phyloP scores from a whole-genome alignment of 108 stramenopile genomes.

The Aurantiochytrium sp. region DNA sequence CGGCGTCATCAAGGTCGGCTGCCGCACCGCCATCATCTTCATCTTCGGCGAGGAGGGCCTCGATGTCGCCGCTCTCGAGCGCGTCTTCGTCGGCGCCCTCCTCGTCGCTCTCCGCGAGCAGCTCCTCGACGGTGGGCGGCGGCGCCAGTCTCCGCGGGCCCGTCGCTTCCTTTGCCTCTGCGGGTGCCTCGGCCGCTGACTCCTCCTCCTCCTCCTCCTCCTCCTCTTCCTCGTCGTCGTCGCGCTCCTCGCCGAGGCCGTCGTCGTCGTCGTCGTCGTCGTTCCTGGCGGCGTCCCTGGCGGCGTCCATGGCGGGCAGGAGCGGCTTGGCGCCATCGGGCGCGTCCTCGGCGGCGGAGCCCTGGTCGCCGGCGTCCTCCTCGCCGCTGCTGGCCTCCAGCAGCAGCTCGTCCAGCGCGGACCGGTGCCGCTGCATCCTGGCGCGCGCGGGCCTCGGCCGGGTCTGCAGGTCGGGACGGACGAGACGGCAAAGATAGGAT shows the following conservation, averaged over 20 bases:
- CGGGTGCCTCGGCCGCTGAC: neutral
- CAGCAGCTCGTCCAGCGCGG: neutral
- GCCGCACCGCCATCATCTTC: neutral
- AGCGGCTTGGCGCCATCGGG: neutral
- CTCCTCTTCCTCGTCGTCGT: too few relatives aligned
- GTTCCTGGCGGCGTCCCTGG: too few relatives aligned
- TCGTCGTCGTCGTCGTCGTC: too few relatives aligned
- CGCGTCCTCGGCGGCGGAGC: neutral
- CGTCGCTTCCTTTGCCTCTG: neutral
- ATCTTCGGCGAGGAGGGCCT: neutral
- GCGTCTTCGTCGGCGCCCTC: neutral
- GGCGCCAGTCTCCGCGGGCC: neutral
- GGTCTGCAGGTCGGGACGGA: too few relatives aligned
- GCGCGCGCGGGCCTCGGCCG: too few relatives aligned
- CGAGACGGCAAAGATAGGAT: too few relatives aligned
- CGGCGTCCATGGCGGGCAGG: too few relatives aligned
- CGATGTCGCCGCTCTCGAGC: neutral
- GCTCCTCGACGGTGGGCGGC: neutral
- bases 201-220: too few relatives aligned
- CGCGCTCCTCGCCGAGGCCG: too few relatives aligned
- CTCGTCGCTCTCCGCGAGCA: neutral
- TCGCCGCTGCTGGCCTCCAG: constrained; percentile 17
- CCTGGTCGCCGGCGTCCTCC: neutral
- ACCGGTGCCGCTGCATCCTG: neutral
- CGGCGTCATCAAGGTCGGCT: neutral